These are phyloP conservation scores for Aspergillus sp. DNA, from an alignment of 2,329 filamentous ascomycete genomes.

Conservation along the genomic window DNA sequence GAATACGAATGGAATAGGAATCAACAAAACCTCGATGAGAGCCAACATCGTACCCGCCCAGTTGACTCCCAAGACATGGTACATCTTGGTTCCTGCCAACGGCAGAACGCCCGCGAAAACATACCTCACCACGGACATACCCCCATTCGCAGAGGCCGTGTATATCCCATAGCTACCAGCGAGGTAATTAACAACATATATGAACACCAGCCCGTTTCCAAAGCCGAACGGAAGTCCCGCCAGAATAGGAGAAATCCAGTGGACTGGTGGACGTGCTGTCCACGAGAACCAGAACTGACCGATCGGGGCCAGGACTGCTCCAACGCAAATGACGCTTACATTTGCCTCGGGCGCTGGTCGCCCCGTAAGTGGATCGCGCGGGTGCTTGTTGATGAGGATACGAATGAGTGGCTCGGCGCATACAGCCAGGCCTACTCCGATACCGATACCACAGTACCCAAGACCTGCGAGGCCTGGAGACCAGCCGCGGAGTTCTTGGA, in stretches of 20 bases:
- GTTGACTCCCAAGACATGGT: slow-evolving; percentile 60
- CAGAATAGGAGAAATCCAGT: slow-evolving; percentile 70
- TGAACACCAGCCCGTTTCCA: slow-evolving; percentile 69
- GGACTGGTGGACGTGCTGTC: slow-evolving; percentile 69
- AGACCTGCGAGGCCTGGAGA: slow-evolving; percentile 64
- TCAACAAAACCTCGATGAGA: slow-evolving; percentile 22
- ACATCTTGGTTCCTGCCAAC: slow-evolving; percentile 67
- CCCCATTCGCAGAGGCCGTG: slow-evolving; percentile 69
- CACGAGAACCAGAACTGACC: slow-evolving; percentile 77
- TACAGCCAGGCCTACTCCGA: slow-evolving; percentile 51
- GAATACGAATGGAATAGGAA: slow-evolving; percentile 44
- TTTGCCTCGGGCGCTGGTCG: slow-evolving; percentile 65
- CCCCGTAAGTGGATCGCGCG: slow-evolving; percentile 60
- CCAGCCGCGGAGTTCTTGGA: slow-evolving; percentile 68
- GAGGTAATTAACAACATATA: slow-evolving; percentile 72
- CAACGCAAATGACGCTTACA: slow-evolving; percentile 69
- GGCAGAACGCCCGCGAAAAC: slow-evolving; percentile 66
- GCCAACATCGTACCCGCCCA: slow-evolving; percentile 66
- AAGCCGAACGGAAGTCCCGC: slow-evolving; percentile 71
- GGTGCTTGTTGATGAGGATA: slow-evolving; percentile 67
- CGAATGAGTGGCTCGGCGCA: slow-evolving; percentile 61
- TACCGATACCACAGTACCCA: slow-evolving; percentile 61
- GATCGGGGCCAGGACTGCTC: slow-evolving; percentile 64
- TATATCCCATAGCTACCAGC: slow-evolving; percentile 70
- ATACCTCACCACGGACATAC: slow-evolving; percentile 68